phyloP scores from a whole-genome alignment of 2,329 filamentous ascomycete species.

The Claviceps citrina region DNA sequence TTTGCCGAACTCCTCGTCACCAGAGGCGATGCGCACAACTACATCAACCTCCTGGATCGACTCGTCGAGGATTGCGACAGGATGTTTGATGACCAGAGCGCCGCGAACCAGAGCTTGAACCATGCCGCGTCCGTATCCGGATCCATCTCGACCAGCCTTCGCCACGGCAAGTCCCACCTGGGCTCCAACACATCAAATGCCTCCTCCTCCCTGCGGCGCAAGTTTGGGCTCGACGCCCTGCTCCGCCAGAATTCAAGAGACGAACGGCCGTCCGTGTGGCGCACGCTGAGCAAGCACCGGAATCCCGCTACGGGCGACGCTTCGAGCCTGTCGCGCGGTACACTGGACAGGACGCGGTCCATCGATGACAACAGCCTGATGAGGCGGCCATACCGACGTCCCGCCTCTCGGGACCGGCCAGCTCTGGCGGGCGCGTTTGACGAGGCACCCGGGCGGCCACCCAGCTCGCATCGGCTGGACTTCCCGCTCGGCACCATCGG shows the following conservation, averaged over 20 bases:
- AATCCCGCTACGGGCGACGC: constrained; percentile 42
- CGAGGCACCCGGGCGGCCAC: constrained; percentile 36
- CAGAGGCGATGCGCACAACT: constrained; percentile 61
- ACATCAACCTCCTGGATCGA: constrained; percentile 76
- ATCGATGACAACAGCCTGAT: constrained; percentile 49
- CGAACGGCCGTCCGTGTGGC: constrained; percentile 66
- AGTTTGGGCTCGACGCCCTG: constrained; percentile 66
- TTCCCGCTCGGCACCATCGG: constrained; percentile 44
- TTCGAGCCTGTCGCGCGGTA: constrained; percentile 50
- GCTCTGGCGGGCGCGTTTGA: constrained; percentile 48
- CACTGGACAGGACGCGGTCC: constrained; percentile 57
- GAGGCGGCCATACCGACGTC: constrained; percentile 25
- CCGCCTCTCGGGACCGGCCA: constrained; percentile 43
- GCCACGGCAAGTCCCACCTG: constrained; percentile 44
- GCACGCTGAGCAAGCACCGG: constrained; percentile 74
- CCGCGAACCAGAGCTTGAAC: constrained; percentile 21
- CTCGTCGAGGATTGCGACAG: constrained; percentile 79
- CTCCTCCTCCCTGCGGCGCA: constrained; percentile 71
- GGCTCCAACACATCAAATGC: constrained; percentile 73
- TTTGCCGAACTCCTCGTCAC: constrained; percentile 78
- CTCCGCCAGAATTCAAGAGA: constrained; percentile 67
- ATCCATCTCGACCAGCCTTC: constrained; percentile 39
- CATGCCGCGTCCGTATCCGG: constrained; percentile 34
- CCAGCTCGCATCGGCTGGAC: constrained; percentile 41
- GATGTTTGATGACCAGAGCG: constrained; percentile 56